Evolutionary conservation across 352 stramenopile species (phyloP).

Genomic region (Pythium dissotocum): DNA sequence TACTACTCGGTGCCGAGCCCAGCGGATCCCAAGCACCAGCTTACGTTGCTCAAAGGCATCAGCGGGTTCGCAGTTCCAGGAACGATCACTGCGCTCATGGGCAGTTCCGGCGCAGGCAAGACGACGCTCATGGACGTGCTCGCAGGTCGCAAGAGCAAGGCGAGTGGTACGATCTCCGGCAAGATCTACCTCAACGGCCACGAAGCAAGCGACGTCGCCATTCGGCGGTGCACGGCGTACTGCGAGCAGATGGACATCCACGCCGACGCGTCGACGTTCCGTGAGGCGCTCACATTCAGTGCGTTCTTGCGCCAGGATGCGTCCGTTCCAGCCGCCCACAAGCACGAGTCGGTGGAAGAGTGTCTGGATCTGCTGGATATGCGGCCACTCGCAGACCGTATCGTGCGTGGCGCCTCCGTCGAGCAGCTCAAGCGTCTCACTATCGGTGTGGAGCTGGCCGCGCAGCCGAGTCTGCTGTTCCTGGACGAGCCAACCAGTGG

Average conservation of each 20-base stretch:
- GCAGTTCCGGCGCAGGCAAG: background rate
- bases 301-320: constrained; percentile 76
- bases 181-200: background rate
- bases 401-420: constrained; percentile 39
- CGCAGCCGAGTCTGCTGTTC: constrained; percentile 80
- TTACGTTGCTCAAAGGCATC: constrained; percentile 24
- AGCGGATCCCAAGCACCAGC: constrained; percentile 28
- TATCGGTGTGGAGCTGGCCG: constrained; percentile 71
- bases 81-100: background rate
- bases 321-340: constrained; percentile 30
- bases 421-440: constrained; percentile 58
- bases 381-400: constrained; percentile 34
- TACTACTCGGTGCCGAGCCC: constrained; percentile 56
- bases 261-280: constrained; percentile 81
- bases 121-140: background rate
- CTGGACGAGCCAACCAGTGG: constrained; percentile 77
- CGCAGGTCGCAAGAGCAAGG: background rate
- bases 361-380: constrained; percentile 40
- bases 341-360: constrained; percentile 43
- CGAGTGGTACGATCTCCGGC: background rate
- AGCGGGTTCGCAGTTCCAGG: background rate
- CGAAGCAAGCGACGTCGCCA: background rate
- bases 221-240: background rate
- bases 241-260: background rate
- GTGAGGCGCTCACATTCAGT: constrained; percentile 92